Evolutionary conservation across 2,329 filamentous ascomycete species (phyloP), one percentile per base, ranked within the genome.

Genomic region (Emericellopsis atlantica): DNA sequence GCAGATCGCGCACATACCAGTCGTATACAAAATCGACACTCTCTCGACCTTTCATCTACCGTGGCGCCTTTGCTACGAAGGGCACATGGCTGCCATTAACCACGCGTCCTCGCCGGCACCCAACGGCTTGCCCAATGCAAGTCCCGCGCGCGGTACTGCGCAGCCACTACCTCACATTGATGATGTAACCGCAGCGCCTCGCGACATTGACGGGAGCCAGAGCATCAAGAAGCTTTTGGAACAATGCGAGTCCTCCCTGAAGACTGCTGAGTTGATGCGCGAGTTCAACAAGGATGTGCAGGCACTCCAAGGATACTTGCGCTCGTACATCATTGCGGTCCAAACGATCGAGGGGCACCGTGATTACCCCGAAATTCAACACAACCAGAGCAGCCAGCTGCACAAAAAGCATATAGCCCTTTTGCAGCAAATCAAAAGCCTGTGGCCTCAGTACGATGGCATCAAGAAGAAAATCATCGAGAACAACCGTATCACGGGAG

Each of bases 221-320:
- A 71, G 72, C 14, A 63, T 76, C 45, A 69, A 67, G 43, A 72
- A 63, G 47, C 54, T 79, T 32, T 58, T 81, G 12, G 66, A 70
- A 36, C 54, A 60, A 34, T 74, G 69, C 40, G 70, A 81, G 50
- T 53, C 56, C 18, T 66, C 67, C 37, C 64, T 79, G 44, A 68
- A 69, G 45, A 70, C 75, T 50, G 81, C 84, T 32, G 72, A 78
- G 46, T 74, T 72, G 40, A 66, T 70, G 43, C 67, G 79, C 44
- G 73, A 74, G 45, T 81, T 84, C 60, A 66, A 74, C 22, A 69
- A 78, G 31, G 76, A 79, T 5, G 87, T 92, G 54, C 60, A 78
- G 32, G 89, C 89, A 4, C 81, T 94, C 42, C 76, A 83, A 48
- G 84, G 94, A 45, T 96, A 90, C 54, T 72, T 96, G 43, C 76